Evolutionary conservation across 805 yeast genomes (phyloP), one percentile per base, ranked within the genome.

Genomic region (Grigorovia humatica): DNA sequence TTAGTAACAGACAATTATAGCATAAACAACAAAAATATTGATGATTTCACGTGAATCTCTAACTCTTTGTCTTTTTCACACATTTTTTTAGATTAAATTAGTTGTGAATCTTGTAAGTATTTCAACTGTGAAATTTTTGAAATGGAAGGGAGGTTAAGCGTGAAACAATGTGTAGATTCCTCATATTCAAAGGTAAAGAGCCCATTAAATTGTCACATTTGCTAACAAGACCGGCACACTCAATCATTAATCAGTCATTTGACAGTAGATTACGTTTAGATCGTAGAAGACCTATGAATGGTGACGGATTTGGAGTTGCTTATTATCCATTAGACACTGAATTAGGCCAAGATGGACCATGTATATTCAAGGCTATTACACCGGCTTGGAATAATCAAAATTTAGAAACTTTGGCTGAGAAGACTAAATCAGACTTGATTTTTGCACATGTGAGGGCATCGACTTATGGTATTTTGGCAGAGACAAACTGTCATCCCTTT

Each of bases 331-430:
- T 71, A n/a, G 85, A 79, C 46, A 70, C 70, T 9, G 82, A 79
- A 47, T 68, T 78, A 18, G 79, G 76, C 43, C 56, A 64, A 11
- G 79, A 80, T 44, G 86, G 88, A 1, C 98, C 99, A 27, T 93
- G 98, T 68, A 77, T 89, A 2, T 93, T 87, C 72, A 83, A 88
- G 59, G 98, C 98, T 12, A 93, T 90, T 47, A 93, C 99, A 0
- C 99, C 99, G 0, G 95, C 96, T 0, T 93, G 99, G 99, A 93
- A 93, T 70, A 93, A 93, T 67, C 80, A 86, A 62, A 93, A 93
- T 62, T 71, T 93, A 52, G 91, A 88, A 53, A 80, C 89, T 41
- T 71, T 93, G 32, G 87, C 96, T 0, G 88, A 82, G 61, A 88
- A 91, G 72, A 93, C 99, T 2, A 81, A 85, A 63, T 83, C 95